phyloP scores from a whole-genome alignment of 2,329 filamentous ascomycete genomes.

The Cladosporium sp. region DNA sequence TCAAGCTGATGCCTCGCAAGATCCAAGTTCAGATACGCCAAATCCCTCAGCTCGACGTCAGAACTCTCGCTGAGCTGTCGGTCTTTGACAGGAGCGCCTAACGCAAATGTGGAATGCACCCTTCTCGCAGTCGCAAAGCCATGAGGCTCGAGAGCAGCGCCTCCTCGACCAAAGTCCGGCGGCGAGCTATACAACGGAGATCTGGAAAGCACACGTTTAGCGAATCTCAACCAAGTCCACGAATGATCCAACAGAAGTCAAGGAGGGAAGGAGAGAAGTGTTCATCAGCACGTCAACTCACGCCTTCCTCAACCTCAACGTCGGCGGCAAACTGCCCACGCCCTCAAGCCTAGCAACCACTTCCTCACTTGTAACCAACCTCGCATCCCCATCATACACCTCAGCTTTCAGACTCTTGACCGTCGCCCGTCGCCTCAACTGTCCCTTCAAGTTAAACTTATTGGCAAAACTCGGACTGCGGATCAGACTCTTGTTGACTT shows the following conservation, averaged over 20 bases:
- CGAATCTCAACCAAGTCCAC: neutral
- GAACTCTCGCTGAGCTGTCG: neutral
- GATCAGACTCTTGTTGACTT: slow-evolving; percentile 16
- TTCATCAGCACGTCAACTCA: neutral
- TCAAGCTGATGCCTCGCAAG: slow-evolving; percentile 2
- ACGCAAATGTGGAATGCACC: neutral
- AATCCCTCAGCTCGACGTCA: slow-evolving; percentile 1
- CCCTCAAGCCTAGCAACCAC: slow-evolving; percentile 14
- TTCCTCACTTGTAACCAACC: slow-evolving; percentile 24
- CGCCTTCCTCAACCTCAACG: slow-evolving; percentile 1
- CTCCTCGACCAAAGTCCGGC: neutral
- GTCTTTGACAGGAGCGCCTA: neutral
- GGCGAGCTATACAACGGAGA: neutral
- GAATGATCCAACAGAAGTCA: neutral
- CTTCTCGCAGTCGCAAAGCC: neutral
- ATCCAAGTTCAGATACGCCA: slow-evolving; percentile 5
- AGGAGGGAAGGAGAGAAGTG: neutral
- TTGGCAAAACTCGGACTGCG: slow-evolving; percentile 24
- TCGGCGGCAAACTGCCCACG: neutral
- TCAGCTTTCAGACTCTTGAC: slow-evolving; percentile 13
- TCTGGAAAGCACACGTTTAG: neutral
- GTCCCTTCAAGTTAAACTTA: slow-evolving; percentile 17
- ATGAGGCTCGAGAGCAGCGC: neutral
- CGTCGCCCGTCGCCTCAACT: slow-evolving; percentile 17
- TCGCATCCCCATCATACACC: slow-evolving; percentile 32